A percentile compares a stretch with the other conserved stretches of the same genome.
These are phyloP conservation scores for Globisporangium radiosum DNA, from an alignment of 352 stramenopile genomes.

Conservation along the genomic window DNA sequence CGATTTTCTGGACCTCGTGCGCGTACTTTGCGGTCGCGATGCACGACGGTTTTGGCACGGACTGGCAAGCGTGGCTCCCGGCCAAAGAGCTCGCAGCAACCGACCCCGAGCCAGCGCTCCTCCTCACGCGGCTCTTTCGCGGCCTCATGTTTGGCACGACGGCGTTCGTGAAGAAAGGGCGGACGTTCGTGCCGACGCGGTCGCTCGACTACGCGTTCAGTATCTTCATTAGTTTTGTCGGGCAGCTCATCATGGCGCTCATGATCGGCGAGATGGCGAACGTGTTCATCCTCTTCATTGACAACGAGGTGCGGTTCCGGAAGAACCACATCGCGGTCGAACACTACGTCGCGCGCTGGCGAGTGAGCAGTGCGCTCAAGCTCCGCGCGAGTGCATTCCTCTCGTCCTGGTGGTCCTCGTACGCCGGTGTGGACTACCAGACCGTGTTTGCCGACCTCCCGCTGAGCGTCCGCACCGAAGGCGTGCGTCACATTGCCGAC, in stretches of 20 bases:
- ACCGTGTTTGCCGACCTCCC: constrained; percentile 46
- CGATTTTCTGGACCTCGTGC: constrained; percentile 62
- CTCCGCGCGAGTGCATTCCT: constrained; percentile 35
- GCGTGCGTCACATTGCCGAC: constrained; percentile 30
- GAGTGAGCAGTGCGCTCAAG: constrained; percentile 32
- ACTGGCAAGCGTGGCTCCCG: constrained; percentile 54
- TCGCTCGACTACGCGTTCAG: constrained; percentile 44
- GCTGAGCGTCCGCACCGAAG: constrained; percentile 41
- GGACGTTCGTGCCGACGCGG: constrained; percentile 34
- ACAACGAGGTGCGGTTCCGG: constrained; percentile 64
- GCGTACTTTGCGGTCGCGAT: constrained; percentile 58
- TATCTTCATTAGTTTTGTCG: constrained; percentile 42
- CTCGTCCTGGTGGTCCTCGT: constrained; percentile 51
- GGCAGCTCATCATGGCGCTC: constrained; percentile 62
- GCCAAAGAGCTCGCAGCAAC: constrained; percentile 17
- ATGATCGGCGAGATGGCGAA: constrained; percentile 74
- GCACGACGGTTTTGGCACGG: constrained; percentile 36
- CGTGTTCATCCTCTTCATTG: constrained; percentile 50
- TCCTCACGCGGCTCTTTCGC: constrained; percentile 37
- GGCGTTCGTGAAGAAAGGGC: constrained; percentile 54
- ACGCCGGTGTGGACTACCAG: constrained; percentile 52
- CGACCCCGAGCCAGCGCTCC: constrained; percentile 19
- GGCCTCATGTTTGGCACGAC: constrained; percentile 46
- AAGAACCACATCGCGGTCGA: constrained; percentile 64
- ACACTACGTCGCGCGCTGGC: constrained; percentile 32